Base-by-base conservation (phyloP, 2,329 filamentous ascomycete genomes). In the Neopestalotiopsis sp. region DNA sequence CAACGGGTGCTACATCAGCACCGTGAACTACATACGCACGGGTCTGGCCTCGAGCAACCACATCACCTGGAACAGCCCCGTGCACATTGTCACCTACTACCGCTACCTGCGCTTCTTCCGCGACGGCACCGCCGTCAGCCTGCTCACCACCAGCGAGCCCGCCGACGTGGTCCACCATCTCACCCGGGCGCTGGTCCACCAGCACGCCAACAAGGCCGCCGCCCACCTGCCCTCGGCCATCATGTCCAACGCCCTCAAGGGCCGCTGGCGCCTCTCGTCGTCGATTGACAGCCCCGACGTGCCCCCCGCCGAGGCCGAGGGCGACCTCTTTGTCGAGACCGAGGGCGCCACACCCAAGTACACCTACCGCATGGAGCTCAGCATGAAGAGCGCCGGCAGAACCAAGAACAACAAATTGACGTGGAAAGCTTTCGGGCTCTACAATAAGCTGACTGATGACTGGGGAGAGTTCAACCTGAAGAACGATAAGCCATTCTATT, bases 61-160 rank as follows among this genome's bases (percentile, higher is more conserved):
- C 67, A 82, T 92, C 20, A 91, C 92, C 1, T 97, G 95, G 94
- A 84, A 85, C 75, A 91, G 88, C 30, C 95, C 95, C 9, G 92
- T 98, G 45, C 94, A 97, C 78, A 97, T 98, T 69, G 94, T 99
- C 63, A 99, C 96, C 0, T 99, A 98, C 82, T 99, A 97, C 83
- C 94, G 96, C 69, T 99, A 98, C 81, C 88, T 99, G 3, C 93
- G 96, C 66, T 96, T 99, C 83, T 96, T 96, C 83, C 92, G 94
- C 30, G 94, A 98, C 79, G 96, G 96, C 34, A 92, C 92, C 1
- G 90, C 88, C 72, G 90, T 98, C 69, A 94, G 91, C 67, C 86
- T 99, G 1, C 87, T 97, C 45, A 94, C 92, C 0, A 97, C 93
- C 0, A 82, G 88, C 5, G 94, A 97, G 77, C 96, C 96, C 0